A percentile compares a stretch with the other conserved stretches of the same genome.
These are phyloP conservation scores for Colletotrichum scovillei DNA, from an alignment of 2,329 filamentous ascomycete genomes.

Conservation along the genomic window DNA sequence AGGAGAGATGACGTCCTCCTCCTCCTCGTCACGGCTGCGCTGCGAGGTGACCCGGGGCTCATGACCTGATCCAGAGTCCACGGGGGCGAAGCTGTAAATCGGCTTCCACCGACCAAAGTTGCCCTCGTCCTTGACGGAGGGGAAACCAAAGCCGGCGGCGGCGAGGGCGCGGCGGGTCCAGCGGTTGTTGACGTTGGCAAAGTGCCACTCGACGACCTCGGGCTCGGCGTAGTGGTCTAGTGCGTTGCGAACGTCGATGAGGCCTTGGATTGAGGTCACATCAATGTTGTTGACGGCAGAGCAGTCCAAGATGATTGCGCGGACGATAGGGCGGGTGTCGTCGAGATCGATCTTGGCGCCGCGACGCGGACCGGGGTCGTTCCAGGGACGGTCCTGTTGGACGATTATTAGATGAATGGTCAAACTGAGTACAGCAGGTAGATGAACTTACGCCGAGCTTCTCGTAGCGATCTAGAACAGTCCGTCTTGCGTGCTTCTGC, in stretches of 20 bases:
- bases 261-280: slow-evolving; percentile 66
- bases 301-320: slow-evolving; percentile 68
- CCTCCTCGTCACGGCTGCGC: slow-evolving; percentile 36
- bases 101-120: slow-evolving; percentile 46
- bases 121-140: slow-evolving; percentile 41
- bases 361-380: slow-evolving; percentile 58
- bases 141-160: slow-evolving; percentile 66
- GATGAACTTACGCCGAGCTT: slow-evolving; percentile 55
- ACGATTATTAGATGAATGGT: not conserved
- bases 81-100: slow-evolving; percentile 47
- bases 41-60: slow-evolving; percentile 27
- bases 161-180: slow-evolving; percentile 69
- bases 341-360: slow-evolving; percentile 44
- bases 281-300: slow-evolving; percentile 68
- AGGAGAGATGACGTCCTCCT: slow-evolving; percentile 32
- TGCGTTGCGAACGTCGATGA: slow-evolving; percentile 66
- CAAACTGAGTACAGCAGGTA: rapidly evolving
- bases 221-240: slow-evolving; percentile 64
- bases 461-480: slow-evolving; percentile 54
- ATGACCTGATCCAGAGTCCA: slow-evolving; percentile 24
- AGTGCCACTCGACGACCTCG: slow-evolving; percentile 62
- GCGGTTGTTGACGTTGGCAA: slow-evolving; percentile 64
- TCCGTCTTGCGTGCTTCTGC: slow-evolving; percentile 52
- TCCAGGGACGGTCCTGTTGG: slow-evolving; percentile 63
- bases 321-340: slow-evolving; percentile 58